phyloP scores from a whole-genome alignment of 148 eudicot genomes.

The Nepenthes mirabilis region DNA sequence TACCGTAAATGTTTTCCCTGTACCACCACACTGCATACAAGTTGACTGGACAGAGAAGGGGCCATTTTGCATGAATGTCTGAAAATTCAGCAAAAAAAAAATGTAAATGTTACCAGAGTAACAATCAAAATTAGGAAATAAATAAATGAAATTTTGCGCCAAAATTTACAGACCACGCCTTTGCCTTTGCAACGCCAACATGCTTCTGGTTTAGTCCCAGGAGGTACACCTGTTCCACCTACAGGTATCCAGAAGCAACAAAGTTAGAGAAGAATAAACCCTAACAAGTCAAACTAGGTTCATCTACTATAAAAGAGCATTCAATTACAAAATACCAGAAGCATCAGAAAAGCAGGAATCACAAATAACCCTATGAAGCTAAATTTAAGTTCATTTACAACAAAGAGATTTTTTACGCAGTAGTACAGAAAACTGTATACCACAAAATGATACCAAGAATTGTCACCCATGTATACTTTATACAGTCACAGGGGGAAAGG shows the following conservation, averaged over 20 bases:
- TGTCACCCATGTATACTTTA: too few relatives aligned
- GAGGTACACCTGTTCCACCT: constrained; percentile 96
- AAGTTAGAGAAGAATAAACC: neutral
- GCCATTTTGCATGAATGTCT: constrained; percentile 52
- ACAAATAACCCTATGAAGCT: too few relatives aligned
- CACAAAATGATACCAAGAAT: too few relatives aligned
- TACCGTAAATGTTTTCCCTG: constrained; percentile 75
- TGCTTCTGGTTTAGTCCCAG: constrained; percentile 86
- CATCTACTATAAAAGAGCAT: neutral
- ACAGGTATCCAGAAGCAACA: constrained; percentile 1
- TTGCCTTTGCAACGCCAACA: constrained; percentile 74
- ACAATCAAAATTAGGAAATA: neutral
- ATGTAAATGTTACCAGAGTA: constrained; percentile 4
- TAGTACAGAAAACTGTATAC: too few relatives aligned
- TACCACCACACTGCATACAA: constrained; percentile 57
- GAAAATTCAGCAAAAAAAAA: constrained; percentile 12
- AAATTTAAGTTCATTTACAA: too few relatives aligned
- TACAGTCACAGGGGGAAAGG: too few relatives aligned
- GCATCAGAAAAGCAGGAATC: too few relatives aligned
- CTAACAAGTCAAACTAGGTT: neutral
- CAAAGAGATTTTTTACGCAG: too few relatives aligned
- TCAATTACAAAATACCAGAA: too few relatives aligned
- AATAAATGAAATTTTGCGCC: neutral
- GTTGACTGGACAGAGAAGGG: constrained; percentile 45
- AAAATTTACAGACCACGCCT: constrained; percentile 54